Evolutionary conservation across 2,329 filamentous ascomycete species (phyloP).

Genomic region (Chaetomiaceae sp.): DNA sequence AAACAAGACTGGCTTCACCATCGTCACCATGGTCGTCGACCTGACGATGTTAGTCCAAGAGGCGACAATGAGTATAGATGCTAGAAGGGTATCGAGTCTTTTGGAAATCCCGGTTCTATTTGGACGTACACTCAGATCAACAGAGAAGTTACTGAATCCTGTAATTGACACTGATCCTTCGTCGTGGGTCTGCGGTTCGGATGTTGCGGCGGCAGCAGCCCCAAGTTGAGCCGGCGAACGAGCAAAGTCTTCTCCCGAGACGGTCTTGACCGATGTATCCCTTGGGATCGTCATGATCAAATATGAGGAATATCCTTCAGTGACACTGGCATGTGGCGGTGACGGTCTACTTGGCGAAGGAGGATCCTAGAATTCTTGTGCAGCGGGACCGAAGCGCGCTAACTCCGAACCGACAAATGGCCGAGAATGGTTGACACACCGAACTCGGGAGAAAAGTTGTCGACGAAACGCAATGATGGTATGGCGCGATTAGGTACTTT

Average conservation of each 20-base stretch:
- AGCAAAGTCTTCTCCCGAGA: not conserved
- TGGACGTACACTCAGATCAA: conserved; percentile 11
- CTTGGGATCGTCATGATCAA: not conserved
- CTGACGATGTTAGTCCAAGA: not conserved
- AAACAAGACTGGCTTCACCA: not conserved
- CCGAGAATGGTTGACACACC: too few relatives aligned
- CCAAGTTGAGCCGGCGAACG: not conserved
- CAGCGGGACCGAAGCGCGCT: conserved; percentile 1
- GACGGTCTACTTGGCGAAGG: not conserved
- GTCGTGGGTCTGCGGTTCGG: not conserved
- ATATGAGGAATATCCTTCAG: not conserved
- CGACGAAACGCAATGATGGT: too few relatives aligned
- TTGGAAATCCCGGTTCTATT: too few relatives aligned
- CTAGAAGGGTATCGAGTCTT: too few relatives aligned
- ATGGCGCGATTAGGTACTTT: too few relatives aligned
- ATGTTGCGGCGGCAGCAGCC: too few relatives aligned
- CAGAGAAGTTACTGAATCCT: conserved; percentile 5
- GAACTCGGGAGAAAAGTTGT: too few relatives aligned
- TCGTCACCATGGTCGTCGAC: conserved; percentile 3
- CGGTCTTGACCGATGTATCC: not conserved
- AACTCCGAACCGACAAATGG: not conserved
- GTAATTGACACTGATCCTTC: not conserved
- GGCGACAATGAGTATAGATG: too few relatives aligned
- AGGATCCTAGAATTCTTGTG: too few relatives aligned
- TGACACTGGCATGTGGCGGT: not conserved